Percentiles rank a stretch among this genome's conserved stretches.
Conservation (phyloP, 202 grass and related monocot genomes). For the Hordeum pubiflorum region DNA sequence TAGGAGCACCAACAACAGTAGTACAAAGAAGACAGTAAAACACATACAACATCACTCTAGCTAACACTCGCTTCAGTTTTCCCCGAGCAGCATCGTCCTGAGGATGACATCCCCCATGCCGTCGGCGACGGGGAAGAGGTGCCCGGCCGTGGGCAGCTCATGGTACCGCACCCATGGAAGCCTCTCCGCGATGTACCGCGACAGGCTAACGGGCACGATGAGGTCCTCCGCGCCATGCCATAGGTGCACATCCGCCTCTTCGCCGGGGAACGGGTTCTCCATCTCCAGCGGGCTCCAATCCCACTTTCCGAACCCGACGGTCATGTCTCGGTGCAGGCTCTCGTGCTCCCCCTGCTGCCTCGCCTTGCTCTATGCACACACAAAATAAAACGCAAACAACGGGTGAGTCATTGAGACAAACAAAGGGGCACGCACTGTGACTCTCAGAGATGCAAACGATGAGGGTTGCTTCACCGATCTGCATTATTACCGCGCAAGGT, state of each 20-base stretch:
- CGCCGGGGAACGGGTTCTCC: conserved; percentile 58
- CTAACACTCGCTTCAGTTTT: conserved; percentile 18
- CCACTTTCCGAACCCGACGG: conserved; percentile 70
- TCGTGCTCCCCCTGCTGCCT: conserved; percentile 73
- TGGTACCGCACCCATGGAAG: conserved; percentile 80
- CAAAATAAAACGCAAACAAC: neutral
- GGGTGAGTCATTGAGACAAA: neutral
- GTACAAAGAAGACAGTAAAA: neutral
- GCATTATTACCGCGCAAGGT: neutral
- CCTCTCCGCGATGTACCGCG: conserved; percentile 50
- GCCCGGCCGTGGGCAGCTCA: conserved; percentile 65
- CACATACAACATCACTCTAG: neutral
- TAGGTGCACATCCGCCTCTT: conserved; percentile 63
- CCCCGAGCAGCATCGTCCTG: conserved; percentile 38
- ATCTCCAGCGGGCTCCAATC: conserved; percentile 74
- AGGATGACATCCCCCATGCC: conserved; percentile 68
- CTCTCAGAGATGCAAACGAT: neutral
- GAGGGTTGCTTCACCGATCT: neutral
- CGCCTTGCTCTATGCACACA: conserved; percentile 25
- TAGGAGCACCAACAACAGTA: neutral
- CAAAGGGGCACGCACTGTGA: neutral
- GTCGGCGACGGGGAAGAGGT: conserved; percentile 61
- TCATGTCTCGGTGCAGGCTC: conserved; percentile 67
- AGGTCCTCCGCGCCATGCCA: conserved; percentile 76
- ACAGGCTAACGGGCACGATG: conserved; percentile 60